Evolutionary conservation across 1,284 basidiomycete genomes (phyloP).

Genomic region (Trichosporon coremiiforme): DNA sequence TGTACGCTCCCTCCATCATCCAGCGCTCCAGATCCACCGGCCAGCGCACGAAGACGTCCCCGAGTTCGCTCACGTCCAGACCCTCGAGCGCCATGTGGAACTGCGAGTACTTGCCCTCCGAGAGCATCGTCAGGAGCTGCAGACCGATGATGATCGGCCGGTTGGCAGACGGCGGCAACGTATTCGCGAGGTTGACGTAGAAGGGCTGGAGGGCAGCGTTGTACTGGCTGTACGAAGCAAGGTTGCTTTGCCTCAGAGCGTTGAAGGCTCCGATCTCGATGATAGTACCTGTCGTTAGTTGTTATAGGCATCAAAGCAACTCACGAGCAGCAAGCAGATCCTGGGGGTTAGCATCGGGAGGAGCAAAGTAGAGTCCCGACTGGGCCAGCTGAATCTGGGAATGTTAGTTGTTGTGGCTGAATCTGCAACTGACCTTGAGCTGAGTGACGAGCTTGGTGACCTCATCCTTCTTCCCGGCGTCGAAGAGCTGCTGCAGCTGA

Average conservation of each 20-base stretch:
- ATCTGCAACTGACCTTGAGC: conserved; percentile 47
- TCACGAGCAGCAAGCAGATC: conserved; percentile 55
- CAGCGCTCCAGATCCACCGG: conserved; percentile 90
- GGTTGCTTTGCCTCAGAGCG: conserved; percentile 83
- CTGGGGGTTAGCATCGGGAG: conserved; percentile 44
- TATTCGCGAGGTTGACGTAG: conserved; percentile 79
- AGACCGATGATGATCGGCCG: conserved; percentile 89
- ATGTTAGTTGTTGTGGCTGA: neutral
- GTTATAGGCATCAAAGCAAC: conserved; percentile 25
- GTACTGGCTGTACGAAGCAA: conserved; percentile 92
- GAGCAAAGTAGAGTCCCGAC: conserved; percentile 55
- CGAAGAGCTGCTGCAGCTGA: conserved; percentile 46
- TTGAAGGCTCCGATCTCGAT: conserved; percentile 94
- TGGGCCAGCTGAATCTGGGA: conserved; percentile 53
- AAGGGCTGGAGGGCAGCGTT: conserved; percentile 89
- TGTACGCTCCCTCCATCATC: conserved; percentile 99
- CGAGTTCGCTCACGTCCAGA: conserved; percentile 65
- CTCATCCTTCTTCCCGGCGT: conserved; percentile 39
- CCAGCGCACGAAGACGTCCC: conserved; percentile 78
- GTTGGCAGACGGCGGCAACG: conserved; percentile 77
- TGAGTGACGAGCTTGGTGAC: conserved; percentile 43
- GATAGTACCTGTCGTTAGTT: conserved; percentile 70
- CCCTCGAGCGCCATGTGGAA: conserved; percentile 99
- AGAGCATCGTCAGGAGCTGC: conserved; percentile 89
- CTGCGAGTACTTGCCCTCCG: conserved; percentile 93